Conservation (phyloP, 345 rosid genomes). For the Ceriops zippeliana region DNA sequence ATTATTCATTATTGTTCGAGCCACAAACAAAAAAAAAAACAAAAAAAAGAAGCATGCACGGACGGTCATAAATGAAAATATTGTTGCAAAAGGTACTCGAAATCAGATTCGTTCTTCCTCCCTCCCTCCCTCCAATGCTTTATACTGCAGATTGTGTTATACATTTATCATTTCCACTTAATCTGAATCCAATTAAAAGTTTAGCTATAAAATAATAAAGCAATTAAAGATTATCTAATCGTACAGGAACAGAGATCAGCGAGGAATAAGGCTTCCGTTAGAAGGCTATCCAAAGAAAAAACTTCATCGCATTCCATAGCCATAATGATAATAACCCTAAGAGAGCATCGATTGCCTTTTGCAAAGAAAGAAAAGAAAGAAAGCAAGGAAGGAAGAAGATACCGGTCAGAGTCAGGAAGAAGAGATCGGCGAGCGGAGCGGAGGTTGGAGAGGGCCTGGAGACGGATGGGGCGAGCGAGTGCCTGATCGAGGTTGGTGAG, state of each 20-base stretch:
- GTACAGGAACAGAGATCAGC: too few species aligned
- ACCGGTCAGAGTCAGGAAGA: slow-evolving; percentile 75
- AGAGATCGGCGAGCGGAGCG: slow-evolving; percentile 58
- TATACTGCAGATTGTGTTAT: too few species aligned
- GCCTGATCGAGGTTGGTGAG: slow-evolving; percentile 49
- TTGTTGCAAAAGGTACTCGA: neutral
- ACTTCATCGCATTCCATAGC: too few species aligned
- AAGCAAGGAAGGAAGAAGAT: neutral
- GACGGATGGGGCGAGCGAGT: slow-evolving; percentile 63
- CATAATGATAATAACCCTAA: neutral
- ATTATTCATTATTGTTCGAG: slow-evolving; percentile 1
- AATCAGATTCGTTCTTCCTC: neutral
- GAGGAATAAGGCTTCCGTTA: neutral
- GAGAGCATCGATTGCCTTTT: too few species aligned
- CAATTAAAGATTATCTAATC: too few species aligned
- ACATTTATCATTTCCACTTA: too few species aligned
- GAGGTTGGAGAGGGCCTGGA: slow-evolving; percentile 59
- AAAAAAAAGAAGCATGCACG: too few species aligned
- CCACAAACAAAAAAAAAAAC: neutral
- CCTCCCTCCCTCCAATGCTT: too few species aligned
- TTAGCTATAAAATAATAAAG: too few species aligned
- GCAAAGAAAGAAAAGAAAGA: neutral
- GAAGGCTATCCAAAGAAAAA: too few species aligned
- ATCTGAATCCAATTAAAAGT: too few species aligned
- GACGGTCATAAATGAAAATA: neutral